Evolutionary conservation across 495 filamentous ascomycete genomes (phyloP).

Genomic region (Hypoxylon lienhwacheense): DNA sequence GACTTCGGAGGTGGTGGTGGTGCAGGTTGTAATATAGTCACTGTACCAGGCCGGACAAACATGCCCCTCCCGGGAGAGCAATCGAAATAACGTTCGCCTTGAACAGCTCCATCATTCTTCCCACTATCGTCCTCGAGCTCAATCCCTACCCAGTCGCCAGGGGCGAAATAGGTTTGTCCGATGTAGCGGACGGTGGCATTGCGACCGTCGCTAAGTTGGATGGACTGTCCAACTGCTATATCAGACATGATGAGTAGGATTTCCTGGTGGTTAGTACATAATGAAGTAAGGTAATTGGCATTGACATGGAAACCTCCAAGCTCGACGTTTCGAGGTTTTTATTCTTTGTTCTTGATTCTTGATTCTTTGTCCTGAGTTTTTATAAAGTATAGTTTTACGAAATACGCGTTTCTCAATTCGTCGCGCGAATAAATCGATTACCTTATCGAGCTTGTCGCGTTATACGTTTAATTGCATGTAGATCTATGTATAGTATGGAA

Average conservation of each 20-base stretch:
- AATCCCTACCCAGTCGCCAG: slow-evolving; percentile 86
- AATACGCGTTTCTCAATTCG: slow-evolving; percentile 20
- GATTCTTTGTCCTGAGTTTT: too few relatives aligned
- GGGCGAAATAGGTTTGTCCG: slow-evolving; percentile 75
- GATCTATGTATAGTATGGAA: slow-evolving; percentile 9
- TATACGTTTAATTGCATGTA: slow-evolving; percentile 13
- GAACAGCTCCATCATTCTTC: slow-evolving; percentile 92
- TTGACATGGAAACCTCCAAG: slow-evolving; percentile 20
- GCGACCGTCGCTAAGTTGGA: slow-evolving; percentile 75
- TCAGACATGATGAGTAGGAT: slow-evolving; percentile 43
- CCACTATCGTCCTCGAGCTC: slow-evolving; percentile 82
- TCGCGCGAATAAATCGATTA: slow-evolving; percentile 34
- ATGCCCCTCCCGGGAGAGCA: slow-evolving; percentile 80
- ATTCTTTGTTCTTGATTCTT: slow-evolving; percentile 11
- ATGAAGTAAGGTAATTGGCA: slow-evolving; percentile 8
- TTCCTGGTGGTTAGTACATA: slow-evolving; percentile 34
- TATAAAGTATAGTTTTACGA: too few relatives aligned
- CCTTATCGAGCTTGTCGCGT: not conserved
- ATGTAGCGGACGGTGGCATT: slow-evolving; percentile 76
- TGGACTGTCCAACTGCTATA: slow-evolving; percentile 50
- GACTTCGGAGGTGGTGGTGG: slow-evolving; percentile 39
- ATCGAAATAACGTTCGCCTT: slow-evolving; percentile 88
- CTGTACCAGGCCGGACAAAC: slow-evolving; percentile 74
- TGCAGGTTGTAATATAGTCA: slow-evolving; percentile 62
- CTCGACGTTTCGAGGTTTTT: slow-evolving; percentile 17